These are phyloP conservation scores for Ogataea neopini DNA, from an alignment of 805 yeast genomes.

Conservation along the genomic window DNA sequence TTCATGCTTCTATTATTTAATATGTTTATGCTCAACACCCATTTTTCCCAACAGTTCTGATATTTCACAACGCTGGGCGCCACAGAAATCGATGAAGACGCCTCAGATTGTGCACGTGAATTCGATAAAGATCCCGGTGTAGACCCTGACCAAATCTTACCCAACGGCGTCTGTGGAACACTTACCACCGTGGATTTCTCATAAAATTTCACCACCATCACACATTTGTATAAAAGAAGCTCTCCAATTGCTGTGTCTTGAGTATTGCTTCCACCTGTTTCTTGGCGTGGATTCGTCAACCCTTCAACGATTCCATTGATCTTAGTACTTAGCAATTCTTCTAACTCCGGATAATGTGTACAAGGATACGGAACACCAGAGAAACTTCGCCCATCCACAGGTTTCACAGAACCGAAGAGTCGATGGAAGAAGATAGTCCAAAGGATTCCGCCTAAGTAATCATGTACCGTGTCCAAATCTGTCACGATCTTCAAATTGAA, in stretches of 20 bases:
- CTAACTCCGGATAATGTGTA: conserved; percentile 48
- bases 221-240: conserved; percentile 30
- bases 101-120: conserved; percentile 19
- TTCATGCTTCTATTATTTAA: conserved; percentile 28
- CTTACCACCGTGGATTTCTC: conserved; percentile 19
- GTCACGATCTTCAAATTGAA: conserved; percentile 46
- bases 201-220: conserved; percentile 35
- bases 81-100: conserved; percentile 21
- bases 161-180: conserved; percentile 11
- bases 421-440: conserved; percentile 71
- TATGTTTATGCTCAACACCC: conserved; percentile 57
- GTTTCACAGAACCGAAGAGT: conserved; percentile 62
- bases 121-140: conserved; percentile 9
- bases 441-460: conserved; percentile 58
- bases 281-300: conserved; percentile 14
- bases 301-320: conserved; percentile 34
- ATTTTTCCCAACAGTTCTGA: conserved; percentile 63
- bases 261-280: conserved; percentile 12
- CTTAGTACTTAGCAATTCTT: conserved; percentile 40
- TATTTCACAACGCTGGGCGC: conserved; percentile 39
- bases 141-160: conserved; percentile 53
- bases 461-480: conserved; percentile 55
- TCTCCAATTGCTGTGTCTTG: conserved; percentile 3
- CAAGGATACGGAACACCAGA: conserved; percentile 60
- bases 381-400: conserved; percentile 51